phyloP scores from a whole-genome alignment of 1,139 yeast genomes.

The Geotrichum siamense region DNA sequence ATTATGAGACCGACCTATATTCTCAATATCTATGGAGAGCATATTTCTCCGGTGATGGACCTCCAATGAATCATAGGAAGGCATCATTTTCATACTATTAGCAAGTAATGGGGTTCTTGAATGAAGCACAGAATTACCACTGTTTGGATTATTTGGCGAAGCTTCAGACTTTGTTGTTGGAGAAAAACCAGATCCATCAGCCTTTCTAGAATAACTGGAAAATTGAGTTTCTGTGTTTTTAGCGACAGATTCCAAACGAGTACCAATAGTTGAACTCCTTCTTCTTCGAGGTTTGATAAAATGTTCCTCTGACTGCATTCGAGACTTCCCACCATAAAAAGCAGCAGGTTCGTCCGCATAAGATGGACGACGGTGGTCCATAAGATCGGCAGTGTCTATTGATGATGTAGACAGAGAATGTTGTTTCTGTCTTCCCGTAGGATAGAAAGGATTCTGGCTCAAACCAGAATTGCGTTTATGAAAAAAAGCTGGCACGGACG shows the following conservation, averaged over 20 bases:
- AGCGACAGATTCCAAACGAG: background rate
- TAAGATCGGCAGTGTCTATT: constrained; percentile 14
- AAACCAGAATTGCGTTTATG: background rate
- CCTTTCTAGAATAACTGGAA: constrained; percentile 4
- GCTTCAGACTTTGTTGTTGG: background rate
- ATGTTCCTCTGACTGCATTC: background rate
- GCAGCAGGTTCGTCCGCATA: background rate
- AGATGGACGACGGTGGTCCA: constrained; percentile 14
- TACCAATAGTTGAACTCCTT: background rate
- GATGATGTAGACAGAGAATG: constrained; percentile 6
- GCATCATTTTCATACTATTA: constrained; percentile 2
- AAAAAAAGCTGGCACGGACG: background rate
- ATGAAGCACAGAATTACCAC: background rate
- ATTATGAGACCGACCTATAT: background rate
- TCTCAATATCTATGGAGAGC: constrained; percentile 9
- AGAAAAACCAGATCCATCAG: background rate
- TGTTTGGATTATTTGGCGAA: too few relatives aligned
- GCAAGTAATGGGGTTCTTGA: constrained; percentile 7
- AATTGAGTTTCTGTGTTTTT: constrained; percentile 3
- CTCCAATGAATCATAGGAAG: constrained; percentile 7
- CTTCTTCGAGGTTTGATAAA: background rate
- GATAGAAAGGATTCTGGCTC: background rate
- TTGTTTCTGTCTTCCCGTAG: background rate
- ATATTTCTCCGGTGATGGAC: background rate
- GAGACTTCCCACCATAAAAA: background rate